These are phyloP conservation scores for Eruca vesicaria DNA, from an alignment of 441 rosid species.

Conservation along the genomic window DNA sequence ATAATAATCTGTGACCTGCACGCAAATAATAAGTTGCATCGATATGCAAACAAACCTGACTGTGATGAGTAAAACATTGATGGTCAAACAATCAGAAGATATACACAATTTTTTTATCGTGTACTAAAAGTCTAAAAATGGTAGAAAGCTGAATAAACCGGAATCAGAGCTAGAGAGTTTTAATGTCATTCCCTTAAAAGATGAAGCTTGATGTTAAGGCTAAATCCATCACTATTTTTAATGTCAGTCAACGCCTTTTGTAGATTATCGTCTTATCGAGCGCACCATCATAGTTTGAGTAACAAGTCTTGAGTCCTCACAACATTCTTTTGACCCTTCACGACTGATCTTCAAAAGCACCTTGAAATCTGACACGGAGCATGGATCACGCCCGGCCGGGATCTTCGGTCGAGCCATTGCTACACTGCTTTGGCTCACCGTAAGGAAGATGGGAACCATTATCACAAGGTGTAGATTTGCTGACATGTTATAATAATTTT, in stretches of 20 bases:
- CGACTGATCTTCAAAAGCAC: conserved; percentile 31
- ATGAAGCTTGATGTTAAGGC: conserved; percentile 22
- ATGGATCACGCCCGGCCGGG: conserved; percentile 12
- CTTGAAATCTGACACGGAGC: conserved; percentile 27
- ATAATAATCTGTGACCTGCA: too few relatives aligned
- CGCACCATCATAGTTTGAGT: conserved; percentile 13
- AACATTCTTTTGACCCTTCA: conserved; percentile 32
- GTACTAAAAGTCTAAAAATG: too few relatives aligned
- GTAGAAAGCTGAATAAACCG: too few relatives aligned
- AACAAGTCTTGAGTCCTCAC: conserved; percentile 8
- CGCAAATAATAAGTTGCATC: too few relatives aligned
- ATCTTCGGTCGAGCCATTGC: neutral
- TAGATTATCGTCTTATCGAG: conserved; percentile 28
- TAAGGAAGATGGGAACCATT: conserved; percentile 23
- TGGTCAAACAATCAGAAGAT: too few relatives aligned
- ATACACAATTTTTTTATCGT: too few relatives aligned
- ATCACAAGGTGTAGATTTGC: conserved; percentile 28
- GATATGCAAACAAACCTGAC: too few relatives aligned
- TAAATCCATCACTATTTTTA: conserved; percentile 15
- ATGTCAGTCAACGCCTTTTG: conserved; percentile 23
- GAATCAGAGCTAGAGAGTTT: too few relatives aligned
- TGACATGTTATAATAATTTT: neutral
- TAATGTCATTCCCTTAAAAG: too few relatives aligned
- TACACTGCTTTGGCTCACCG: conserved; percentile 2
- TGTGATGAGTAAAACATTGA: too few relatives aligned